Percentiles rank a stretch among this genome's conserved stretches.
Evolutionary conservation across 768 basidiomycete genomes (phyloP).

Genomic region (Phaeotremella fagi): DNA sequence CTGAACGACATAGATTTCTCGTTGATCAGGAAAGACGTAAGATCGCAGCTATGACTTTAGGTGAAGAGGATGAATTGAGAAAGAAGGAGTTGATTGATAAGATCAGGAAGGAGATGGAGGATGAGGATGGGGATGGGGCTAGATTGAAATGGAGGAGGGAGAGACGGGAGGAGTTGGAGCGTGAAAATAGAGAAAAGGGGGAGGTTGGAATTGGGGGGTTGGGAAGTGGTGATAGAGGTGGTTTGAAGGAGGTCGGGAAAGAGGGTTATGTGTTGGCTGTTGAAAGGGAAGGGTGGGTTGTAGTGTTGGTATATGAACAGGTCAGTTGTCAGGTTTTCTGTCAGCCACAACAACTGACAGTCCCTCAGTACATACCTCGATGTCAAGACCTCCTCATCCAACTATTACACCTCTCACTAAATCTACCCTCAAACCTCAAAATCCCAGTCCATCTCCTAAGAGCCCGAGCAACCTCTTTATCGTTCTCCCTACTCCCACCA

Average conservation of each 20-base stretch:
- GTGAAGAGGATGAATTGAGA: slow-evolving; percentile 21
- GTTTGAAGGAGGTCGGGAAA: slow-evolving; percentile 37
- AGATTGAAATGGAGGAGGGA: slow-evolving; percentile 10
- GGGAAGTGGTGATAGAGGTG: slow-evolving; percentile 9
- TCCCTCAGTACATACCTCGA: slow-evolving; percentile 32
- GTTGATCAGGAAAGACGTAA: slow-evolving; percentile 10
- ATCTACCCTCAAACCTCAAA: slow-evolving; percentile 6
- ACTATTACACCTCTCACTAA: slow-evolving; percentile 29
- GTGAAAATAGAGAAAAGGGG: neutral
- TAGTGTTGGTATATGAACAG: slow-evolving; percentile 43
- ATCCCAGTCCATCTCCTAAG: slow-evolving; percentile 27
- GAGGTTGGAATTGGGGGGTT: neutral
- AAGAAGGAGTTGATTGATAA: slow-evolving; percentile 3
- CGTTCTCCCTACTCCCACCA: slow-evolving; percentile 37
- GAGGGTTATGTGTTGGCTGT: slow-evolving; percentile 39
- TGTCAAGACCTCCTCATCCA: slow-evolving; percentile 30
- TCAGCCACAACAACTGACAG: neutral
- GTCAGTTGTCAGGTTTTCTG: slow-evolving; percentile 18
- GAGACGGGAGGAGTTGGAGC: slow-evolving; percentile 19
- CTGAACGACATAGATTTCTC: neutral
- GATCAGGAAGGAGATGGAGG: neutral
- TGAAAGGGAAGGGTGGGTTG: slow-evolving; percentile 42
- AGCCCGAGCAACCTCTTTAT: slow-evolving; percentile 35
- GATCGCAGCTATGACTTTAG: slow-evolving; percentile 19
- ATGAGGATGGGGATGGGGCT: slow-evolving; percentile 1